Evolutionary conservation across 2,329 filamentous ascomycete genomes (phyloP).

Genomic region (Tolypocladium ophioglossoides): DNA sequence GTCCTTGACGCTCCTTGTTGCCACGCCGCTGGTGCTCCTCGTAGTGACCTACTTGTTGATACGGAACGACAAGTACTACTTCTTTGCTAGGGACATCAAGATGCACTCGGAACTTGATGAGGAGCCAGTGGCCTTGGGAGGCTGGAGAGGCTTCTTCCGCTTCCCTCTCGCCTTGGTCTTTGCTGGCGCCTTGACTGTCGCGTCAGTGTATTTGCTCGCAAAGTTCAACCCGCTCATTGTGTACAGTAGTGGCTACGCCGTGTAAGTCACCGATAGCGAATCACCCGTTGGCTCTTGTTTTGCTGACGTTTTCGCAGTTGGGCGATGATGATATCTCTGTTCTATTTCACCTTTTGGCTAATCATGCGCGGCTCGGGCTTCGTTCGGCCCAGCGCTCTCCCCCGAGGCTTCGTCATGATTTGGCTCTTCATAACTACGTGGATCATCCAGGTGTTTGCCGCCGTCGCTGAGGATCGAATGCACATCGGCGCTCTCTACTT

Average conservation of each 20-base stretch:
- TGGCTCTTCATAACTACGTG: slow-evolving; percentile 78
- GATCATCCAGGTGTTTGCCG: slow-evolving; percentile 58
- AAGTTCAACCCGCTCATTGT: slow-evolving; percentile 84
- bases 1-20: slow-evolving; percentile 73
- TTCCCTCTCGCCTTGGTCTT: slow-evolving; percentile 67
- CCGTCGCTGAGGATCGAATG: slow-evolving; percentile 66
- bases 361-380: slow-evolving; percentile 69
- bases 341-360: slow-evolving; percentile 75
- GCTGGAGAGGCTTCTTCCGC: slow-evolving; percentile 73
- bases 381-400: slow-evolving; percentile 74
- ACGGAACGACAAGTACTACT: slow-evolving; percentile 74
- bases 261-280: slow-evolving; percentile 31
- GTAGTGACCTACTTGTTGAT: slow-evolving; percentile 58
- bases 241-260: slow-evolving; percentile 80
- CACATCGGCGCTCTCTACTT: slow-evolving; percentile 70
- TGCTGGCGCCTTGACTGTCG: slow-evolving; percentile 58
- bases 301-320: slow-evolving; percentile 36
- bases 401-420: slow-evolving; percentile 67
- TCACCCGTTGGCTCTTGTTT: neutral
- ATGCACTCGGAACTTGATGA: slow-evolving; percentile 47
- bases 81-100: slow-evolving; percentile 56
- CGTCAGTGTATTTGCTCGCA: slow-evolving; percentile 61
- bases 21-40: slow-evolving; percentile 63
- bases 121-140: slow-evolving; percentile 55
- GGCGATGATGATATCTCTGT: slow-evolving; percentile 76